phyloP scores from a whole-genome alignment of 2,329 filamentous ascomycete species.

The Verticillium zaregamsianum region DNA sequence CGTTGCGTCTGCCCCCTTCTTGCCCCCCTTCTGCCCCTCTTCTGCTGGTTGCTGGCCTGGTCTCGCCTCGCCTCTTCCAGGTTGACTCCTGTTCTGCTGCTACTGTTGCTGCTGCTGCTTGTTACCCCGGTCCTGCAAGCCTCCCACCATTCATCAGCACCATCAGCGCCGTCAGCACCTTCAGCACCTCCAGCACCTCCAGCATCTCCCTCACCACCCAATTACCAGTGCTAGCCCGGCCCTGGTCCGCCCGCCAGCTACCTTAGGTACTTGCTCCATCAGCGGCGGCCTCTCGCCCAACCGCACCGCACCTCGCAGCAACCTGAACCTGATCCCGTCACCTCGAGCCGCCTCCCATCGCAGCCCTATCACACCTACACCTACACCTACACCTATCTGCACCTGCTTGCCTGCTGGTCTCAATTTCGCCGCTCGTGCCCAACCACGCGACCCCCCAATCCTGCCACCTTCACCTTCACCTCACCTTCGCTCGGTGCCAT shows the following conservation, averaged over 20 bases:
- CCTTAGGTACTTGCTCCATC: background rate
- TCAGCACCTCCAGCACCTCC: background rate
- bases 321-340: conserved; percentile 10
- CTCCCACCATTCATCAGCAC: background rate
- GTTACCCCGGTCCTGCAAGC: conserved; percentile 2
- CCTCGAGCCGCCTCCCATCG: conserved; percentile 15
- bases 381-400: conserved; percentile 10
- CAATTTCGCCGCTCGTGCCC: conserved; percentile 8
- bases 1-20: background rate
- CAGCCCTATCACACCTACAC: conserved; percentile 22
- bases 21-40: background rate
- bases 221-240: background rate
- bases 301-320: conserved; percentile 1
- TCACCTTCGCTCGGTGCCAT: background rate
- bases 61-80: background rate
- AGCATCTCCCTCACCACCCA: background rate
- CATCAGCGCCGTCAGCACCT: conserved; percentile 2
- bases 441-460: conserved; percentile 2
- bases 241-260: background rate
- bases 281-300: background rate
- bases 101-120: background rate
- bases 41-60: background rate
- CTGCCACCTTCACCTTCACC: background rate
- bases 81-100: background rate
- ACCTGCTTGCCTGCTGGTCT: conserved; percentile 4